Evolutionary conservation across 2,329 filamentous ascomycete species (phyloP).

Genomic region (Beauveria sp.): DNA sequence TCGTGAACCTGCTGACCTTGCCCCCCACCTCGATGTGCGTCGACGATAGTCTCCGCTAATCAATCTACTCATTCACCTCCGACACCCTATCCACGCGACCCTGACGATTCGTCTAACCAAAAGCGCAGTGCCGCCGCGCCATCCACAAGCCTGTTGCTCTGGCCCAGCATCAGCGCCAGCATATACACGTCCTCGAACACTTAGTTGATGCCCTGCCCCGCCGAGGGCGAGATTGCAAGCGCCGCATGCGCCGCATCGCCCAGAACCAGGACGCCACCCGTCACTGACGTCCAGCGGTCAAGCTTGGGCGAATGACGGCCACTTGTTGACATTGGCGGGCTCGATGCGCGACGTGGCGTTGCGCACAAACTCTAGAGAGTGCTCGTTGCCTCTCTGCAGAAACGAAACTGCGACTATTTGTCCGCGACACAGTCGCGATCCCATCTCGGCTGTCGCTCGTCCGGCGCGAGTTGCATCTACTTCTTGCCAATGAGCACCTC

Average conservation of each 20-base stretch:
- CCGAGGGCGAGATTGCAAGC: constrained; percentile 39
- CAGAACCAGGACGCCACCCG: constrained; percentile 33
- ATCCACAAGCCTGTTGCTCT: constrained; percentile 16
- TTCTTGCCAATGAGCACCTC: constrained; percentile 42
- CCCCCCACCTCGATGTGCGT: constrained; percentile 16
- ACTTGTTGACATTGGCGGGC: constrained; percentile 32
- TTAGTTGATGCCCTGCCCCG: constrained; percentile 39
- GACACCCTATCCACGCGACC: constrained; percentile 38
- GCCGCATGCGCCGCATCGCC: constrained; percentile 43
- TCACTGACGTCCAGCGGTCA: constrained; percentile 32
- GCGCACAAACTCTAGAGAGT: constrained; percentile 28
- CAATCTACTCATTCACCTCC: constrained; percentile 39
- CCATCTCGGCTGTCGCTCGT: constrained; percentile 34
- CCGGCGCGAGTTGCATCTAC: constrained; percentile 22
- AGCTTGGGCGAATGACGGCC: constrained; percentile 44
- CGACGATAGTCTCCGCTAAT: constrained; percentile 36
- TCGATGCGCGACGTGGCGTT: constrained; percentile 25
- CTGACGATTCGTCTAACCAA: constrained; percentile 42
- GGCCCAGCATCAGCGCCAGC: constrained; percentile 31
- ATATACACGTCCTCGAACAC: constrained; percentile 43
- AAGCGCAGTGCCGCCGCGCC: constrained; percentile 23
- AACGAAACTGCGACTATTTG: constrained; percentile 30
- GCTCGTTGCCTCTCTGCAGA: constrained; percentile 25
- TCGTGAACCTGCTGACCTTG: constrained; percentile 18
- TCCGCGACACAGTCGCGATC: constrained; percentile 27